A percentile compares a stretch with the other conserved stretches of the same genome.
Conservation (phyloP, 1,284 basidiomycete genomes). For the Wolfiporia cocos region DNA sequence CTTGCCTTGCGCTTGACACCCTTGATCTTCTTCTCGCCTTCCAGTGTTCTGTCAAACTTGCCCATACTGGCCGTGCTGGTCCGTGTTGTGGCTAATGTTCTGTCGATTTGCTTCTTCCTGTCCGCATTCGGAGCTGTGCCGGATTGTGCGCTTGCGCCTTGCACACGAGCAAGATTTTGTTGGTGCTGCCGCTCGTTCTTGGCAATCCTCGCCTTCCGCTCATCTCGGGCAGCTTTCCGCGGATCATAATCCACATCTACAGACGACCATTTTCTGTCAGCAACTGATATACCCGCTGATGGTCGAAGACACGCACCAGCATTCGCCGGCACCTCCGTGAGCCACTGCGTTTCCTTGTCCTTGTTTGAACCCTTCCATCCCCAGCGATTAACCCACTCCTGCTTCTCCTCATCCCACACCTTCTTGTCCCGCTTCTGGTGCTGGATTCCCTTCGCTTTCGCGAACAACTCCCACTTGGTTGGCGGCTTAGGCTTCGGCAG, state of each 20-base stretch:
- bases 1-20: constrained; percentile 91
- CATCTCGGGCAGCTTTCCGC: constrained; percentile 65
- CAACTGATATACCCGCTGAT: not conserved
- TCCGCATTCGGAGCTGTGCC: constrained; percentile 29
- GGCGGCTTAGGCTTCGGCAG: constrained; percentile 88
- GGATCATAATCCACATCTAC: constrained; percentile 77
- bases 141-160: constrained; percentile 17
- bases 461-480: constrained; percentile 98
- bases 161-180: constrained; percentile 73
- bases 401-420: constrained; percentile 92
- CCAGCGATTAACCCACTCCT: constrained; percentile 94
- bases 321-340: constrained; percentile 84
- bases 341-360: constrained; percentile 86
- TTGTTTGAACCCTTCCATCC: constrained; percentile 90
- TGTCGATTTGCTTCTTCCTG: constrained; percentile 74
- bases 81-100: constrained; percentile 74
- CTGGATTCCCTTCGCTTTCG: constrained; percentile 90
- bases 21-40: constrained; percentile 85
- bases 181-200: constrained; percentile 84
- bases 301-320: constrained; percentile 61
- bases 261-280: constrained; percentile 4
- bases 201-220: constrained; percentile 72
- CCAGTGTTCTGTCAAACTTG: constrained; percentile 82
- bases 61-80: constrained; percentile 92
- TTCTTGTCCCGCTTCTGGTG: constrained; percentile 77